Percentiles rank a stretch among this genome's conserved stretches.
These are phyloP conservation scores for Cymbidium sinense DNA, from an alignment of 106 monocot genomes.

Conservation along the genomic window DNA sequence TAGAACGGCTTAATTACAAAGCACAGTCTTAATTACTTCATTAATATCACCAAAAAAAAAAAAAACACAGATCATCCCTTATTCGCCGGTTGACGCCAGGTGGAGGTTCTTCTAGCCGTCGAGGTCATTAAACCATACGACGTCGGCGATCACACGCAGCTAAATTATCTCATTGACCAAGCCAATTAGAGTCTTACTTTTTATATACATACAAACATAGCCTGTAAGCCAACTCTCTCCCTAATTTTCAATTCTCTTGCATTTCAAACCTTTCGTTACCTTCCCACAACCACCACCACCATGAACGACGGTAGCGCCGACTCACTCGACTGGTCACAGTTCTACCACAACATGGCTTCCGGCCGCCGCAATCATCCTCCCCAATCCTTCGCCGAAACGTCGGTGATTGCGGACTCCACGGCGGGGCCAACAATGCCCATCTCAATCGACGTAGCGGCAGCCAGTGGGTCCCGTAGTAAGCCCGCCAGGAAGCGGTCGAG, in stretches of 20 bases:
- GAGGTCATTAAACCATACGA: too few relatives aligned
- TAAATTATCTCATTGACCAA: not conserved
- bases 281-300: not conserved
- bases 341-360: not conserved
- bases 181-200: not conserved
- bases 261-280: too few relatives aligned
- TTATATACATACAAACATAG: not conserved
- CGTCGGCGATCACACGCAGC: not conserved
- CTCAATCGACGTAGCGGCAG: not conserved
- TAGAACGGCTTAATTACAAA: too few relatives aligned
- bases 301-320: not conserved
- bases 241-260: not conserved
- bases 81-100: not conserved
- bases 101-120: not conserved
- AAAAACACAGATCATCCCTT: not conserved
- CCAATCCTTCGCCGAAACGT: not conserved
- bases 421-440: not conserved
- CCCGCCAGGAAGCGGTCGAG: slow-evolving; percentile 26
- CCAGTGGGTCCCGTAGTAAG: not conserved
- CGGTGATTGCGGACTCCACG: not conserved
- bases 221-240: not conserved
- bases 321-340: not conserved
- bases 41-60: too few relatives aligned
- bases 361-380: not conserved
- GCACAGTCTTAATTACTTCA: too few relatives aligned